These are phyloP conservation scores for Suillus discolor DNA, from an alignment of 768 basidiomycete species.

Conservation along the genomic window DNA sequence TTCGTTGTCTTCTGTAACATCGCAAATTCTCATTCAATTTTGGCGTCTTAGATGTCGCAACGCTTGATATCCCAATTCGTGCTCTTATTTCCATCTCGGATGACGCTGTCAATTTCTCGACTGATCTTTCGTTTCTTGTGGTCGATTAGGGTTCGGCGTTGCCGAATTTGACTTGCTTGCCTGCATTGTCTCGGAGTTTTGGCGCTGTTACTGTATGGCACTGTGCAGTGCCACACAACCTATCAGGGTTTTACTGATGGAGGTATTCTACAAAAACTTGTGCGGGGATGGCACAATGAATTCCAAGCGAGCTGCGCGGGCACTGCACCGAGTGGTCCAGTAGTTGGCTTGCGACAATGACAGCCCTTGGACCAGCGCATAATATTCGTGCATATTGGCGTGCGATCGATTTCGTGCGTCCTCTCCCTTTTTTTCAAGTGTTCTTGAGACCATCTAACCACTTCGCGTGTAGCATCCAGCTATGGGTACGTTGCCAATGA, in stretches of 20 bases:
- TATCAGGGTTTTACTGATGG: neutral
- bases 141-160: too few relatives aligned
- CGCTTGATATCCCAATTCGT: too few relatives aligned
- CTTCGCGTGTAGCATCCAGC: neutral
- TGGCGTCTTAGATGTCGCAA: too few relatives aligned
- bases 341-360: neutral
- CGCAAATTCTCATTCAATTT: too few relatives aligned
- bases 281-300: constrained; percentile 4
- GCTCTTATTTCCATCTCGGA: too few relatives aligned
- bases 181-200: too few relatives aligned
- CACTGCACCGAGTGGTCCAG: neutral
- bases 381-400: constrained; percentile 10
- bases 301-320: constrained; percentile 5
- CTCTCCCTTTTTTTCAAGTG: too few relatives aligned
- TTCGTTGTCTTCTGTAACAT: too few relatives aligned
- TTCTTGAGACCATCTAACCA: neutral
- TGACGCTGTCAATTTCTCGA: too few relatives aligned
- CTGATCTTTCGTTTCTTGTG: too few relatives aligned
- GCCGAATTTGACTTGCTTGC: too few relatives aligned
- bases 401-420: neutral
- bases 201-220: neutral
- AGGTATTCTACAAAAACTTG: constrained; percentile 8
- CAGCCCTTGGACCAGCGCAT: constrained; percentile 8
- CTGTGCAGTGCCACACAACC: neutral
- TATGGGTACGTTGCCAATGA: neutral